These are phyloP conservation scores for Phialophora macrospora DNA, from an alignment of 2,329 filamentous ascomycete species.

Conservation along the genomic window DNA sequence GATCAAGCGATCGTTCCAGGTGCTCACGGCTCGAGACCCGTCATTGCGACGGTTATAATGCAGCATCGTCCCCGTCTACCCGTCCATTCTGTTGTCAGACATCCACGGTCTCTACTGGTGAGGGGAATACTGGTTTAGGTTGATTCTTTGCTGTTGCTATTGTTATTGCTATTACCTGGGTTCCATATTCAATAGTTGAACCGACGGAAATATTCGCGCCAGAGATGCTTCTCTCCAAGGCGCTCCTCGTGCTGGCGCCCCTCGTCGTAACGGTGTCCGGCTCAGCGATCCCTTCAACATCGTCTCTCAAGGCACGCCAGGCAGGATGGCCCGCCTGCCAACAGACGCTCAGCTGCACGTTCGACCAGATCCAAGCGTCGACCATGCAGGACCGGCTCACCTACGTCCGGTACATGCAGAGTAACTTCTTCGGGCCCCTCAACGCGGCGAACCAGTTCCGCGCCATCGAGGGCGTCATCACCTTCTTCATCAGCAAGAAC, in stretches of 20 bases:
- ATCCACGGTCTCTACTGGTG: too few relatives aligned
- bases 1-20: too few relatives aligned
- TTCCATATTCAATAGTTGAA: too few relatives aligned
- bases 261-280: not conserved
- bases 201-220: too few relatives aligned
- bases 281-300: not conserved
- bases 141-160: not conserved
- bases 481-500: slow-evolving; percentile 38
- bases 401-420: slow-evolving; percentile 39
- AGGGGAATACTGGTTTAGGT: too few relatives aligned
- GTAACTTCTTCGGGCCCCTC: slow-evolving; percentile 29
- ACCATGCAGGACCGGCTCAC: slow-evolving; percentile 36
- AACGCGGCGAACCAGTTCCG: slow-evolving; percentile 36
- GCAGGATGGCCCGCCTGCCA: slow-evolving; percentile 13
- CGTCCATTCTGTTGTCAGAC: too few relatives aligned
- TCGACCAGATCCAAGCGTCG: slow-evolving; percentile 37
- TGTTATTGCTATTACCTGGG: not conserved
- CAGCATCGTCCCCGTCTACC: too few relatives aligned
- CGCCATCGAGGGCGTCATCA: slow-evolving; percentile 38
- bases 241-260: not conserved
- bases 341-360: slow-evolving; percentile 34
- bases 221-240: not conserved
- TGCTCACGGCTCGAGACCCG: too few relatives aligned
- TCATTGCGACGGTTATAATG: too few relatives aligned
- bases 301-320: not conserved